Percentiles rank a stretch among this genome's conserved stretches.
Evolutionary conservation across 495 filamentous ascomycete genomes (phyloP).

Genomic region (Clavariopsis aquatica): DNA sequence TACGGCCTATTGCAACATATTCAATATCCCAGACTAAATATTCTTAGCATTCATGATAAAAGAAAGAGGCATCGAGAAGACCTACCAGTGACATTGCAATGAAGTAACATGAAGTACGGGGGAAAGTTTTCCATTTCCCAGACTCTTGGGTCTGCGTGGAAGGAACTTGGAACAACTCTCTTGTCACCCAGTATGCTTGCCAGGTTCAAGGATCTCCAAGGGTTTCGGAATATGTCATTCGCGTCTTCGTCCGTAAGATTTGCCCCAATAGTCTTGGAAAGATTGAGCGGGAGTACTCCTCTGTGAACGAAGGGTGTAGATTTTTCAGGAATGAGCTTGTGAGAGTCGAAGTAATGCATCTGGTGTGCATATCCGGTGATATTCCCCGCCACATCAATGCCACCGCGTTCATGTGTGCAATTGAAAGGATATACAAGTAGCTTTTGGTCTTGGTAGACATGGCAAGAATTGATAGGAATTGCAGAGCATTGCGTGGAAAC

Average conservation of each 20-base stretch:
- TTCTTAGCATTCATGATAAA: not conserved
- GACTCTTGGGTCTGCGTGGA: not conserved
- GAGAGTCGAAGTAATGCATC: slow-evolving; percentile 1
- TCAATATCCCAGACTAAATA: slow-evolving; percentile 7
- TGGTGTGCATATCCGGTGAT: not conserved
- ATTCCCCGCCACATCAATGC: slow-evolving; percentile 16
- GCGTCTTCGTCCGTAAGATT: slow-evolving; percentile 9
- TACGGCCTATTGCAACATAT: not conserved
- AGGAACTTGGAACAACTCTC: not conserved
- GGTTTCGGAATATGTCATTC: slow-evolving; percentile 19
- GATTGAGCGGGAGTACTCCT: not conserved
- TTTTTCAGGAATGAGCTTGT: slow-evolving; percentile 7
- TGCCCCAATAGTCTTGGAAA: not conserved
- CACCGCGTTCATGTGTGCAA: slow-evolving; percentile 4
- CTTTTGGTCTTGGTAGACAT: not conserved
- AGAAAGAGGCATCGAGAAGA: not conserved
- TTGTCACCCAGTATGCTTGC: not conserved
- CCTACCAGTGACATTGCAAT: not conserved
- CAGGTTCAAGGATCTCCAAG: slow-evolving; percentile 9
- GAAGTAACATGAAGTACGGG: not conserved
- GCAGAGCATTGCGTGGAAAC: slow-evolving; percentile 19
- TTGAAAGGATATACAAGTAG: not conserved
- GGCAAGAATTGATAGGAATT: not conserved
- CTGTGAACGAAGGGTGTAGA: not conserved
- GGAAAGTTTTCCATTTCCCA: slow-evolving; percentile 6